Evolutionary conservation across 2,329 filamentous ascomycete species (phyloP), one percentile per base, ranked within the genome.

Genomic region (Phialophora chinensis): DNA sequence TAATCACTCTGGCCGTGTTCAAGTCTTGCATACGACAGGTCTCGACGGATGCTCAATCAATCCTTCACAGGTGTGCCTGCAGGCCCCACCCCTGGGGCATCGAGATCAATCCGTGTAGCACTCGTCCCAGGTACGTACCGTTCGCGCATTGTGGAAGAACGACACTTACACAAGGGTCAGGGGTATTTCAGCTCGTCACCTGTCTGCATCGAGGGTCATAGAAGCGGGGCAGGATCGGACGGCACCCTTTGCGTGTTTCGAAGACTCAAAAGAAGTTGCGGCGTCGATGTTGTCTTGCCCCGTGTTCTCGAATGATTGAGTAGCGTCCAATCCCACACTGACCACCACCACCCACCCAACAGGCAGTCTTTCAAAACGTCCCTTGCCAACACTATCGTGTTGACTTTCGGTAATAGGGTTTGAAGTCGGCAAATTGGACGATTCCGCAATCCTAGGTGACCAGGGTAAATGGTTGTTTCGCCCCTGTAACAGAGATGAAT

Each of bases 51-150:
- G 38, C 38, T 44, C 14, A 44, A 44, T 20, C n/a, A 44, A 44
- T 44, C 29, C 29, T 35, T 31, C 53, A 29, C 25, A 35, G 29
- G 53, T 55, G 29, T 55, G 53, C 27, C 49, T 55, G 53, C 25
- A 52, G 49, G 49, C 8, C 5, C 42, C 25, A 33, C 38, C 38
- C 17, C 14, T 44, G 6, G 17, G 38, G 2, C 17, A 7, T n/a
- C 7, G n/a, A n/a, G 14, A 44, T 44, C 6, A 3, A 44, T 7
- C 38, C 14, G 38, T 44, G n/a, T 44, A 44, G 38, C 7, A 44
- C 6, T 20, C 14, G 38, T 44, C 8, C 38, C n/a, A 12, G 33
- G 14, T 44, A n/a, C 17, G 17, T 44, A 44, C 38, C 8, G 38
- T 44, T 44, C 38, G 17, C 17, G 38, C 7, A 20, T n/a, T n/a